Evolutionary conservation across 768 basidiomycete genomes (phyloP).

Genomic region (Panus rudis): DNA sequence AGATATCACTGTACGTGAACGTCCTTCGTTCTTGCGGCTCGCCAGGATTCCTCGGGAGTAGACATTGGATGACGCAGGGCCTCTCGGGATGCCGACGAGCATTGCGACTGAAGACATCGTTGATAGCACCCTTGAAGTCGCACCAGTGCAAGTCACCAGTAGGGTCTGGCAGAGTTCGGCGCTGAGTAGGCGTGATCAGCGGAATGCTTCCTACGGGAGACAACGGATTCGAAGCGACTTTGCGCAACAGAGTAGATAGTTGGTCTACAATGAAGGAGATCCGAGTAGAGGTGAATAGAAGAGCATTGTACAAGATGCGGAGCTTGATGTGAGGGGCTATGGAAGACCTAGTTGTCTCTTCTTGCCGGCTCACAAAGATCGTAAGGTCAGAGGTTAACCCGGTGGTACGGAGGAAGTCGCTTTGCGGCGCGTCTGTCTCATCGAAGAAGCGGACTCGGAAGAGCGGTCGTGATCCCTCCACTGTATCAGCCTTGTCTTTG

Average conservation of each 20-base stretch:
- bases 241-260: conserved; percentile 69
- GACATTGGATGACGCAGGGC: conserved; percentile 83
- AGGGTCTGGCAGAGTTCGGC: conserved; percentile 69
- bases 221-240: conserved; percentile 60
- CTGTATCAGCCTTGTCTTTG: conserved; percentile 55
- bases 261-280: conserved; percentile 81
- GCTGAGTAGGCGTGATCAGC: conserved; percentile 67
- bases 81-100: conserved; percentile 72
- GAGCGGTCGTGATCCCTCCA: conserved; percentile 48
- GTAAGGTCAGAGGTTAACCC: conserved; percentile 89
- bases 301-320: conserved; percentile 88
- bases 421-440: conserved; percentile 69
- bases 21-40: conserved; percentile 45
- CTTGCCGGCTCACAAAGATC: conserved; percentile 74
- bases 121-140: conserved; percentile 95
- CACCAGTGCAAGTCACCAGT: conserved; percentile 92
- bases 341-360: conserved; percentile 58
- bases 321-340: conserved; percentile 72
- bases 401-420: conserved; percentile 72
- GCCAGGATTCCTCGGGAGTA: conserved; percentile 34
- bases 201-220: conserved; percentile 74
- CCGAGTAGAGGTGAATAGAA: conserved; percentile 77
- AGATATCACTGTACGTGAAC: conserved; percentile 77
- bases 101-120: conserved; percentile 88
- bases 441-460: conserved; percentile 98